These are phyloP conservation scores for Tephrocybe sp. DNA, from an alignment of 768 basidiomycete genomes.

Conservation along the genomic window DNA sequence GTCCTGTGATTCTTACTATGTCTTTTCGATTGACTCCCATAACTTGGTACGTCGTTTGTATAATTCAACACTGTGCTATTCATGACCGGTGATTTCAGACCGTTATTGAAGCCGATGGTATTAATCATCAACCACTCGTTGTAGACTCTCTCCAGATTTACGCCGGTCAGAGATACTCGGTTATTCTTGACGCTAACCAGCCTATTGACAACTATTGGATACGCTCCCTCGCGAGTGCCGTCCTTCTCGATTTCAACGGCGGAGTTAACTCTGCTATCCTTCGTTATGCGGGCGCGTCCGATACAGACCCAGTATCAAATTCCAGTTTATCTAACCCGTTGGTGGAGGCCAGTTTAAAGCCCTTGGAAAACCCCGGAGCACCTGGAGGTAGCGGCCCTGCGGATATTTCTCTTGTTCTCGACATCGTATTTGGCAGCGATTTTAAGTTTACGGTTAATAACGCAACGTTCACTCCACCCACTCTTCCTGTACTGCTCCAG, in stretches of 20 bases:
- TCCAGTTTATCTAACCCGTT: constrained; percentile 20
- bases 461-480: too few species aligned
- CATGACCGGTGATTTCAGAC: too few species aligned
- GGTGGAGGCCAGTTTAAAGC: constrained; percentile 30
- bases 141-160: constrained; percentile 43
- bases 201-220: constrained; percentile 52
- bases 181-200: constrained; percentile 41
- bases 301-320: constrained; percentile 34
- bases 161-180: constrained; percentile 41
- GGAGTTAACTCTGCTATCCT: constrained; percentile 47
- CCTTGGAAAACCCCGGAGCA: constrained; percentile 28
- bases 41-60: too few species aligned
- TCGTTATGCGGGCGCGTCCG: constrained; percentile 41
- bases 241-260: constrained; percentile 25
- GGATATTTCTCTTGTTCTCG: background rate
- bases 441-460: constrained; percentile 12
- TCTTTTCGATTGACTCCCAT: constrained; percentile 38
- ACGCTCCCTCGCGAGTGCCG: constrained; percentile 31
- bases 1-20: constrained; percentile 41
- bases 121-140: constrained; percentile 19
- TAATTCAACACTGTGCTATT: too few species aligned
- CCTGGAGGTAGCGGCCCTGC: constrained; percentile 33
- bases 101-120: constrained; percentile 42
- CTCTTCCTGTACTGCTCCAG: too few species aligned
- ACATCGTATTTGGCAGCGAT: too few species aligned